These are phyloP conservation scores for Kodamaea neixiangensis DNA, from an alignment of 805 yeast species.

Conservation along the genomic window DNA sequence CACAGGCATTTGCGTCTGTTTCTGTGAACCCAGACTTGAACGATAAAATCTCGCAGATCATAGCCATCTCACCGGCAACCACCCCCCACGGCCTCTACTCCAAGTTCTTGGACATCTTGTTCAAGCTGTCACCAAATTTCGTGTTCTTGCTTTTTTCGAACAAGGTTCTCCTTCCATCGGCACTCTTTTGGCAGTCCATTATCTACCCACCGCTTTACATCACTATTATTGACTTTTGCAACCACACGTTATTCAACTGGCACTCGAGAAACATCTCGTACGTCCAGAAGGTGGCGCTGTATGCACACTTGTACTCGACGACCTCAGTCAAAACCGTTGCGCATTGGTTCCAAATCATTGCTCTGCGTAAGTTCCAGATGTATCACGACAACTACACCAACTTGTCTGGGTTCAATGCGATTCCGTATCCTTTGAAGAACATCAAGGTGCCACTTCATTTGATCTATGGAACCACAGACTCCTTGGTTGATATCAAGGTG, in stretches of 20 bases:
- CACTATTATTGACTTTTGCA: constrained; percentile 68
- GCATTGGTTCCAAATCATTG: constrained; percentile 56
- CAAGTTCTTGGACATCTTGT: constrained; percentile 69
- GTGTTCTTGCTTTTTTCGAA: constrained; percentile 73
- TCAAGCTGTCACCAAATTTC: constrained; percentile 74
- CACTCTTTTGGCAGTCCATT: constrained; percentile 75
- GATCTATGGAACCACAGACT: constrained; percentile 78
- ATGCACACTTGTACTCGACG: constrained; percentile 85
- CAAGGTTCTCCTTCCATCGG: constrained; percentile 72
- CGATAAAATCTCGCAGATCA: constrained; percentile 52
- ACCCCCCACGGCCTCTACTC: constrained; percentile 85
- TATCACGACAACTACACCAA: constrained; percentile 58
- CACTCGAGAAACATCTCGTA: constrained; percentile 65
- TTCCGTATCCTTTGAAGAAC: constrained; percentile 41
- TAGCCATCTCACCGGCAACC: constrained; percentile 93
- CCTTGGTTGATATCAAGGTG: constrained; percentile 81
- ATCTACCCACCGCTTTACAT: constrained; percentile 78
- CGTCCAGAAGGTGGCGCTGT: constrained; percentile 75
- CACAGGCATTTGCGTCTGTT: constrained; percentile 86
- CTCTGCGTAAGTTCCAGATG: constrained; percentile 80
- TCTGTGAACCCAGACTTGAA: constrained; percentile 67
- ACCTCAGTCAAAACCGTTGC: constrained; percentile 57
- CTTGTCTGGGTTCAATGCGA: constrained; percentile 32
- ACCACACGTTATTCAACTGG: constrained; percentile 79
- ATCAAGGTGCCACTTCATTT: constrained; percentile 67